phyloP scores from a whole-genome alignment of 805 yeast species.

The Zygoascus tannicola region DNA sequence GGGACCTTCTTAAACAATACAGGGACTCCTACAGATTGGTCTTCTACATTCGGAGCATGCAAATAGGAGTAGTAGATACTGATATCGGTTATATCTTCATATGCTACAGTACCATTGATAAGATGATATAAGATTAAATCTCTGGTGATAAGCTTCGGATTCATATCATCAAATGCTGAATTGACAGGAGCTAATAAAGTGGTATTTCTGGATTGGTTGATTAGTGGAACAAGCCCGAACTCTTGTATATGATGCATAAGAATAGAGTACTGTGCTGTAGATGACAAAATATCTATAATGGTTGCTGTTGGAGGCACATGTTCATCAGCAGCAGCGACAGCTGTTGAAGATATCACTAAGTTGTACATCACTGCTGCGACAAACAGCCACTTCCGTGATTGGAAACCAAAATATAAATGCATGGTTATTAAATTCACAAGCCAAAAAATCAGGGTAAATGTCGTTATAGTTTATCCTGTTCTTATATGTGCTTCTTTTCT shows the following conservation, averaged over 20 bases:
- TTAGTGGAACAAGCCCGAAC: slow-evolving; percentile 49
- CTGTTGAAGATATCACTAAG: too few relatives aligned
- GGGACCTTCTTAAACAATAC: background rate
- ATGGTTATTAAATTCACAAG: too few relatives aligned
- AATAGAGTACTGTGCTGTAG: slow-evolving; percentile 56
- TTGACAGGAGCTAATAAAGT: slow-evolving; percentile 78
- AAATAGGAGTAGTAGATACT: slow-evolving; percentile 5
- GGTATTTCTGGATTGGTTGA: slow-evolving; percentile 51
- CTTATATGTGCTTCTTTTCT: too few relatives aligned
- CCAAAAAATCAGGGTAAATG: too few relatives aligned
- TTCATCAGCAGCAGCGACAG: slow-evolving; percentile 1
- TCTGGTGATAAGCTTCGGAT: slow-evolving; percentile 12
- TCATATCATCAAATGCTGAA: slow-evolving; percentile 45
- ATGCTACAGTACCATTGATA: slow-evolving; percentile 27
- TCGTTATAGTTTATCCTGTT: too few relatives aligned
- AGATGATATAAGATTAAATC: slow-evolving; percentile 26
- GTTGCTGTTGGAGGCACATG: slow-evolving; percentile 11
- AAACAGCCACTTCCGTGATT: too few relatives aligned
- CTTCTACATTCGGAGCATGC: slow-evolving; percentile 2
- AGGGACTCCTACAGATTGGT: slow-evolving; percentile 1
- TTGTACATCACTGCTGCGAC: too few relatives aligned
- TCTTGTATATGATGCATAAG: slow-evolving; percentile 54
- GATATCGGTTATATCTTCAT: slow-evolving; percentile 20
- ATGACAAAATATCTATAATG: slow-evolving; percentile 58
- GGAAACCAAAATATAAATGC: too few relatives aligned